A percentile compares a stretch with the other conserved stretches of the same genome.
These are phyloP conservation scores for Colletotrichum horii DNA, from an alignment of 2,329 filamentous ascomycete species.

Conservation along the genomic window DNA sequence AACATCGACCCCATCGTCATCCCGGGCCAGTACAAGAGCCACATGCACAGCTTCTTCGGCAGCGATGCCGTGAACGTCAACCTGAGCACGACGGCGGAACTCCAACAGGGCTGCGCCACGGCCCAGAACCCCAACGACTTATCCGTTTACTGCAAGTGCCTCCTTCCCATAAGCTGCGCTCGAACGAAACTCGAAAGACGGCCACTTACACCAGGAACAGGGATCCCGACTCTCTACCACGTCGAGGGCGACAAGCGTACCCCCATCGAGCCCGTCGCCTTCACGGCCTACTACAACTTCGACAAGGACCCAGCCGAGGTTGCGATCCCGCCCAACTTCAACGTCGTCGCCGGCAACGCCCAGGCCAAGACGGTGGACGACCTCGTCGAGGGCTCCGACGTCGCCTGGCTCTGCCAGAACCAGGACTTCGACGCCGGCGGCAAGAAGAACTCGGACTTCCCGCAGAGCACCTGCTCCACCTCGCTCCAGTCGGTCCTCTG, in stretches of 20 bases:
- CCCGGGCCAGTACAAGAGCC: constrained; percentile 34
- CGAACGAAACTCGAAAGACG: constrained; percentile 1
- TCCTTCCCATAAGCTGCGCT: not conserved
- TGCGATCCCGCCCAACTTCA: constrained; percentile 46
- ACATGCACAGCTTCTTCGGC: constrained; percentile 39
- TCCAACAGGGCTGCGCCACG: constrained; percentile 43
- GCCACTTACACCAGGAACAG: not conserved
- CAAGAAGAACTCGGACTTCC: constrained; percentile 9
- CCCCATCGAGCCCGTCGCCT: constrained; percentile 41
- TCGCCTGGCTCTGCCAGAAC: constrained; percentile 18
- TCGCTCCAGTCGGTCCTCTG: constrained; percentile 27
- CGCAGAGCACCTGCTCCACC: constrained; percentile 27
- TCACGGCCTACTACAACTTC: constrained; percentile 48
- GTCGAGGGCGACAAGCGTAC: constrained; percentile 41
- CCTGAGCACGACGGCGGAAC: constrained; percentile 32
- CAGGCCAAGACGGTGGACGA: constrained; percentile 33
- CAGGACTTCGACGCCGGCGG: constrained; percentile 11
- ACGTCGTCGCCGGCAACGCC: constrained; percentile 46
- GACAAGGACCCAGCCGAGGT: constrained; percentile 47
- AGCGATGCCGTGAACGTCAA: constrained; percentile 35
- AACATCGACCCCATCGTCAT: constrained; percentile 38
- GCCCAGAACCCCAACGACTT: constrained; percentile 49
- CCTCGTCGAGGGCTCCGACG: constrained; percentile 15
- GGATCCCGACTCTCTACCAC: constrained; percentile 48
- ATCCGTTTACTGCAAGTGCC: constrained; percentile 42